These are phyloP conservation scores for Penicillium thymicola DNA, from an alignment of 2,329 filamentous ascomycete genomes.

Conservation along the genomic window DNA sequence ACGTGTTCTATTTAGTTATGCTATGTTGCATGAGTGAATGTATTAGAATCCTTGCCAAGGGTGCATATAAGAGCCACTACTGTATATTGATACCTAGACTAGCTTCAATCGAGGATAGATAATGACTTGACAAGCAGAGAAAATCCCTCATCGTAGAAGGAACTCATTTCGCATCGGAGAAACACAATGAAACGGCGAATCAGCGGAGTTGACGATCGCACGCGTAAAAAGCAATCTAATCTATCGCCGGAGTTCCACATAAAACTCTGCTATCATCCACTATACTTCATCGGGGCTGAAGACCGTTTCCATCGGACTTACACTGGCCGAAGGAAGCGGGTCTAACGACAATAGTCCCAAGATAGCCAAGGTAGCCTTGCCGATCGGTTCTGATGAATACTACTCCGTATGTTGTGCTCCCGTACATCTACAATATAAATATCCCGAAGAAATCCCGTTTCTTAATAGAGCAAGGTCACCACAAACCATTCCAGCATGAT, in stretches of 20 bases:
- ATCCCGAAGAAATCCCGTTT: not conserved
- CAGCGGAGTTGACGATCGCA: not conserved
- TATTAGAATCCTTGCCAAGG: not conserved
- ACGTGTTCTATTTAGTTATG: not conserved
- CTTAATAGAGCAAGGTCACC: not conserved
- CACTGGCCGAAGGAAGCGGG: not conserved
- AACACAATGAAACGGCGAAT: not conserved
- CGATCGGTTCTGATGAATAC: too few species aligned
- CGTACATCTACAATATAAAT: not conserved
- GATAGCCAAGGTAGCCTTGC: not conserved
- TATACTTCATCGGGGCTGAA: conserved; percentile 2
- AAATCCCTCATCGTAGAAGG: not conserved
- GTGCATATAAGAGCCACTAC: not conserved
- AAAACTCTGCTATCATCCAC: not conserved
- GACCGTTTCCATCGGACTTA: not conserved
- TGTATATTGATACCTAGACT: not conserved
- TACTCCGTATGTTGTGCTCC: too few species aligned
- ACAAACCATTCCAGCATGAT: conserved; percentile 4
- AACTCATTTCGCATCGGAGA: not conserved
- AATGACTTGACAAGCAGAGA: not conserved
- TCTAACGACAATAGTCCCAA: not conserved
- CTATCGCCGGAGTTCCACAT: not conserved
- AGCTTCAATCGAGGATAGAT: not conserved
- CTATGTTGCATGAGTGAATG: not conserved
- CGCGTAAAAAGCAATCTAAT: not conserved